Conservation (phyloP, 371 early-diverging fungal genomes). For the Blastocladiella emersonii region DNA sequence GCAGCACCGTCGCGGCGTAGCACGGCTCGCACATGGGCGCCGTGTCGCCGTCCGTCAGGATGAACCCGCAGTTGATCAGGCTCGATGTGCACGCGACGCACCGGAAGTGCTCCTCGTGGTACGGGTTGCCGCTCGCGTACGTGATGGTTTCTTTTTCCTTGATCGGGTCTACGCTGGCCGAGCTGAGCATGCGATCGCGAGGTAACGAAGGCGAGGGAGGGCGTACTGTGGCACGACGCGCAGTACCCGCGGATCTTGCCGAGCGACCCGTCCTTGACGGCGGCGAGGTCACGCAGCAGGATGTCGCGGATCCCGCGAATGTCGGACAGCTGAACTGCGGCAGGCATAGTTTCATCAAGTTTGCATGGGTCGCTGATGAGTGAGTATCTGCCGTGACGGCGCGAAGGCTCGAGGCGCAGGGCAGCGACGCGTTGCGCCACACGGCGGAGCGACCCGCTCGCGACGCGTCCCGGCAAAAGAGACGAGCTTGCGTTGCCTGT, state of each 20-base stretch:
- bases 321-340: no score
- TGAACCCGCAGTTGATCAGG: not conserved
- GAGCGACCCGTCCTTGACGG: not conserved
- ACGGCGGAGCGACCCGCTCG: no score
- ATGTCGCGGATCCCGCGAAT: no score
- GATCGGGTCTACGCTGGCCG: not conserved
- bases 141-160: conserved; percentile 2
- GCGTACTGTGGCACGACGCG: not conserved
- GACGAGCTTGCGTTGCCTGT: no score
- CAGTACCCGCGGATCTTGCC: conserved; percentile 6
- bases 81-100: not conserved
- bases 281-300: not conserved
- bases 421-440: no score
- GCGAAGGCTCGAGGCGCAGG: no score
- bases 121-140: not conserved
- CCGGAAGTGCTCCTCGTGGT: not conserved
- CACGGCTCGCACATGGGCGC: not conserved
- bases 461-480: no score
- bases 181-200: no score
- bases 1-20: not conserved
- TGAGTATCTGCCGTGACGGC: no score
- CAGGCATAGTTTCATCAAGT: no score
- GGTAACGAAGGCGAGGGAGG: no score
- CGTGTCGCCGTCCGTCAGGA: not conserved
- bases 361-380: no score